Evolutionary conservation across 495 filamentous ascomycete genomes (phyloP), one percentile per base, ranked within the genome.

Genomic region (Hypoxylon rickii): DNA sequence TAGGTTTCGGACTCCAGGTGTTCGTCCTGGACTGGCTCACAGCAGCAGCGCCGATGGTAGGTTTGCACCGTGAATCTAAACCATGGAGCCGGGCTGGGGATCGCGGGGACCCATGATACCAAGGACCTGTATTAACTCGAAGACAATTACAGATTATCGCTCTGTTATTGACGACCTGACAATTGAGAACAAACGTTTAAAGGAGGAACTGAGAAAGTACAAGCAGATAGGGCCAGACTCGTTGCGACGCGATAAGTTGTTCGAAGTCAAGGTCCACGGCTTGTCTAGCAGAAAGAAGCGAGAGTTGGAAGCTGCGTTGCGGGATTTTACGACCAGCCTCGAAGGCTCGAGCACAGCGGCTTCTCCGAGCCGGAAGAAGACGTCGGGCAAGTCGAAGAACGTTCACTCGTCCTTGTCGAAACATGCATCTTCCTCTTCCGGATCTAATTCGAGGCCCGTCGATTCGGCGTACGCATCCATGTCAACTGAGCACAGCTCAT

Each of bases 401-500:
- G 36, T 61, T 20, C 64, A 70, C 36, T 70, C 67, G 4, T 73
- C 72, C 0, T 44, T 58, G 13, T 75, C 73, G 7, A 79, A 80
- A 42, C 72, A 79, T 36, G 57, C 72, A 7, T 76, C 77, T 0
- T 80, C 77, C 1, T 73, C 75, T 0, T 77, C 83, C 7, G 75
- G 72, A 7, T 85, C 84, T 1, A 73, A 76, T 34, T 79, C 76
- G 11, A 79, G 76, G 44, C 78, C 76, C 10, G 73, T 84, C 5
- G 88, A 91, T 59, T 91, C 89, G 6, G 89, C 82, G 4, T 90
- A 91, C 71, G 86, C 81, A 4, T 90, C 89, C 21, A 82, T 89
- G 76, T 86, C 87, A 3, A 76, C 70, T 2, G 83, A 82, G 0
- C 76, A 75, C 2, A 70, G 75, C 41, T 69, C 74, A 0, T 70